Conservation (phyloP, 495 filamentous ascomycete species). For the Hyphodiscus hymeniophilus region DNA sequence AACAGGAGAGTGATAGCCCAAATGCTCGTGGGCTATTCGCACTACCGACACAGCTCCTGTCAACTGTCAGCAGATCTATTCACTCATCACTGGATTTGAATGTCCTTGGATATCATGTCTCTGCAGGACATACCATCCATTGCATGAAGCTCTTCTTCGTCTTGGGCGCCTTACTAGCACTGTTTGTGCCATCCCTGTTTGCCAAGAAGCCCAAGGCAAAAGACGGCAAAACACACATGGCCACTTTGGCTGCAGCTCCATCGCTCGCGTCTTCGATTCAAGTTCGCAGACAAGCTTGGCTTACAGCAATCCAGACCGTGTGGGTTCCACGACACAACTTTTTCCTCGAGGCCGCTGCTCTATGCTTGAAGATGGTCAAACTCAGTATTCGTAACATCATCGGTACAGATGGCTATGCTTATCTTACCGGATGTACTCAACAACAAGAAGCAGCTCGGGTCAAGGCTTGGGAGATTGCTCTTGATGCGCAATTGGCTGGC, state of each 20-base stretch:
- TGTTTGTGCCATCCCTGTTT: conserved; percentile 60
- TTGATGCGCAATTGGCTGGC: conserved; percentile 91
- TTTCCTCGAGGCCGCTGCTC: conserved; percentile 72
- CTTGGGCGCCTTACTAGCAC: conserved; percentile 58
- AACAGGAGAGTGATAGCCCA: conserved; percentile 48
- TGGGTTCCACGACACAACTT: conserved; percentile 88
- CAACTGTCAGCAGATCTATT: conserved; percentile 21
- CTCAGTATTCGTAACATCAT: conserved; percentile 72
- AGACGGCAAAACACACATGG: conserved; percentile 23
- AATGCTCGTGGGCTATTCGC: conserved; percentile 63
- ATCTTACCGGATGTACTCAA: conserved; percentile 68
- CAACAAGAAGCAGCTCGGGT: conserved; percentile 81
- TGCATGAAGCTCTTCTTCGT: conserved; percentile 54
- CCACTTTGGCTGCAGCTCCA: conserved; percentile 41
- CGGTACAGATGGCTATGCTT: conserved; percentile 66
- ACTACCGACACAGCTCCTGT: conserved; percentile 50
- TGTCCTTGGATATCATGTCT: conserved; percentile 38
- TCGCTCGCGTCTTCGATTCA: conserved; percentile 76
- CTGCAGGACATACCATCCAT: conserved; percentile 30
- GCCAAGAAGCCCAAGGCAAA: conserved; percentile 36
- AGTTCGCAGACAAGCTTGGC: conserved; percentile 83
- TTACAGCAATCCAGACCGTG: conserved; percentile 88
- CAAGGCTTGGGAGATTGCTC: conserved; percentile 90
- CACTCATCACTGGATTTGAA: conserved; percentile 25
- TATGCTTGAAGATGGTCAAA: conserved; percentile 71